phyloP scores from a whole-genome alignment of 306 rosid species.

The Malus domestica region ASM211411v1 NC_041803.1:8038501-8039000 shows the following conservation, averaged over 20 bases:
- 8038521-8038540: not conserved
- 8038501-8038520: slow-evolving; percentile 3
- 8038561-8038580: not conserved
- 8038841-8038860: not conserved
- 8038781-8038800: not conserved
- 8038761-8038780: not conserved
- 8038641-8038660: not conserved
- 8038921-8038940: not conserved
- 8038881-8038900: not conserved
- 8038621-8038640: not conserved
- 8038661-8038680: not conserved
- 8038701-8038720: not conserved
- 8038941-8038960: not conserved
- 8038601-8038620: slow-evolving; percentile 1
- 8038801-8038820: not conserved
- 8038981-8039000: not conserved
- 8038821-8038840: slow-evolving; percentile 11
- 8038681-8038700: not conserved
- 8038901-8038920: not conserved
- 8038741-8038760: not conserved
- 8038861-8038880: not conserved
- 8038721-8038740: not conserved
- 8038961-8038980: not conserved
- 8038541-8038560: not conserved
- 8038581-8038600: not conserved